Conservation (phyloP, 371 early-diverging fungal species). For the Haplosporangium sp. region DNA sequence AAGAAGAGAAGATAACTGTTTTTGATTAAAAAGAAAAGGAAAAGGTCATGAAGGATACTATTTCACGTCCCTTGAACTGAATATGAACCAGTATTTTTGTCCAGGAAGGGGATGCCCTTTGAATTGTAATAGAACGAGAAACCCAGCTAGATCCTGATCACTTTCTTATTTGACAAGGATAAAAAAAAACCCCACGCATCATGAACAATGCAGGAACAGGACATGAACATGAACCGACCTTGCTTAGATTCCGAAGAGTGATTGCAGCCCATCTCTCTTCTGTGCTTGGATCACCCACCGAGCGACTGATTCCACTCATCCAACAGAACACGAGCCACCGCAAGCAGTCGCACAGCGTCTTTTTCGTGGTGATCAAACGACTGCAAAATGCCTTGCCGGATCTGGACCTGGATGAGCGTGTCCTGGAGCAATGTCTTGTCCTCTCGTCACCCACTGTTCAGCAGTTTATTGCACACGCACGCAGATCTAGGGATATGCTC, state of each 20-base stretch:
- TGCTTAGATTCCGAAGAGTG: slow-evolving; percentile 18
- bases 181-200: background rate
- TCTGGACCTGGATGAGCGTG: background rate
- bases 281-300: slow-evolving; percentile 9
- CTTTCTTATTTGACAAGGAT: slow-evolving; percentile 37
- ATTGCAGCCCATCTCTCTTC: slow-evolving; percentile 32
- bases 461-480: slow-evolving; percentile 2
- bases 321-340: slow-evolving; percentile 35
- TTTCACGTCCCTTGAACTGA: too few species aligned
- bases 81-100: background rate
- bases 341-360: slow-evolving; percentile 28
- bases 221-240: slow-evolving; percentile 4
- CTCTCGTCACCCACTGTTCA: slow-evolving; percentile 1
- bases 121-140: too few species aligned
- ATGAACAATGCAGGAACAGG: background rate
- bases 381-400: background rate
- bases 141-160: background rate
- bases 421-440: slow-evolving; percentile 5
- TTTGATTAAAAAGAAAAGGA: background rate
- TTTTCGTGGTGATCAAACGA: slow-evolving; percentile 32
- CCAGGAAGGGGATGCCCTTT: too few species aligned
- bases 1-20: too few species aligned
- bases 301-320: slow-evolving; percentile 21
- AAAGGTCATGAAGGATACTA: too few species aligned
- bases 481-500: slow-evolving; percentile 27